Percentiles rank a stretch among this genome's conserved stretches.
These are phyloP conservation scores for Alternaria angustiovoidea DNA, from an alignment of 2,329 filamentous ascomycete genomes.

Conservation along the genomic window DNA sequence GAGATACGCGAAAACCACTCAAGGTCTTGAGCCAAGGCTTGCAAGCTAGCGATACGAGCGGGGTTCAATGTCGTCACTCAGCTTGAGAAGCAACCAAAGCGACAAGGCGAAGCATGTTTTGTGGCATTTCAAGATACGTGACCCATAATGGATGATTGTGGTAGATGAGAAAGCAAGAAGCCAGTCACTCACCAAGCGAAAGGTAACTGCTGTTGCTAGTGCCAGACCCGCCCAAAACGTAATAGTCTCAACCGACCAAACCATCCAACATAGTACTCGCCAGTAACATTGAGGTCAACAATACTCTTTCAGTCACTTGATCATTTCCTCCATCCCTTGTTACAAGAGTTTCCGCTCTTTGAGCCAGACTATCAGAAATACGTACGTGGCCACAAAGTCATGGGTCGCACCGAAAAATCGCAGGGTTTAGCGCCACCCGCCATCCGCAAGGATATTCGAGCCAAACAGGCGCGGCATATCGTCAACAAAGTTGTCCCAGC, in stretches of 20 bases:
- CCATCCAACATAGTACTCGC: slow-evolving; percentile 20
- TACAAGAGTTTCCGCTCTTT: neutral
- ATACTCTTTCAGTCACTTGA: neutral
- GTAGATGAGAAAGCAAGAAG: neutral
- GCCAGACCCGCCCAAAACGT: slow-evolving; percentile 11
- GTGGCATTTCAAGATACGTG: neutral
- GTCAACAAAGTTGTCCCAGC: slow-evolving; percentile 68
- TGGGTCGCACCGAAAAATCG: slow-evolving; percentile 50
- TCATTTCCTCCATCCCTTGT: neutral
- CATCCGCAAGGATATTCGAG: slow-evolving; percentile 51
- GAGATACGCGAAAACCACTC: neutral
- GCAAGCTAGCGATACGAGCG: neutral
- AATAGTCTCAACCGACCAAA: slow-evolving; percentile 9
- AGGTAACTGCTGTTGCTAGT: neutral
- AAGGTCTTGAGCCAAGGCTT: neutral
- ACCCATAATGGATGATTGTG: neutral
- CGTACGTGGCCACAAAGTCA: slow-evolving; percentile 13
- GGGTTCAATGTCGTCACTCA: too few species aligned
- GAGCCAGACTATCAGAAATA: neutral
- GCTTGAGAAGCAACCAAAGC: neutral
- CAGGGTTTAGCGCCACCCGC: slow-evolving; percentile 50
- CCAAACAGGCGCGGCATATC: slow-evolving; percentile 65
- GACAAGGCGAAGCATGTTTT: neutral
- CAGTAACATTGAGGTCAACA: neutral
- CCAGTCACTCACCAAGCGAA: neutral